These are phyloP conservation scores for Ceratobasidium sp. DNA, from an alignment of 1,284 basidiomycete genomes.

Conservation along the genomic window DNA sequence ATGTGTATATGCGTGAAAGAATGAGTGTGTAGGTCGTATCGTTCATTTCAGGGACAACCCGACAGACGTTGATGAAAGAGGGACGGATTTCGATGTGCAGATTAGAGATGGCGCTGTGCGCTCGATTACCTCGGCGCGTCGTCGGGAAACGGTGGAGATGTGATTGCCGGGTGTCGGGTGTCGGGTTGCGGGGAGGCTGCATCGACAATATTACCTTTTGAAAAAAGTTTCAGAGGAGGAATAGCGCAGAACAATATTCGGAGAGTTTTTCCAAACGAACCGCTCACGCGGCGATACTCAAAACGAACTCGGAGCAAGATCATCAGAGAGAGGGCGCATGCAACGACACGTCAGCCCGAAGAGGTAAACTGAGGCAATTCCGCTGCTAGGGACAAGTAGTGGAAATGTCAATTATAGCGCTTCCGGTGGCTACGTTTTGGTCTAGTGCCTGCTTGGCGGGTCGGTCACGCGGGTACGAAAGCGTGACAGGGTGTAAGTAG, in stretches of 20 bases:
- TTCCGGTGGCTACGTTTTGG: too few species aligned
- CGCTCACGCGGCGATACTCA: neutral
- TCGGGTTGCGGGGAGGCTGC: too few species aligned
- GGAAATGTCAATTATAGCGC: too few species aligned
- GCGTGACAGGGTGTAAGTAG: constrained; percentile 1
- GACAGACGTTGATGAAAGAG: neutral
- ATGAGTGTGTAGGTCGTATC: too few species aligned
- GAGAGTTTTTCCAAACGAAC: constrained; percentile 14
- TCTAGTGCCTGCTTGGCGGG: constrained; percentile 25
- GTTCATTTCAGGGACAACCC: neutral
- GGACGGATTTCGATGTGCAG: too few species aligned
- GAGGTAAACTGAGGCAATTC: constrained; percentile 37
- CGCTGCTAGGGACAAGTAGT: constrained; percentile 2
- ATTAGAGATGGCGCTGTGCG: too few species aligned
- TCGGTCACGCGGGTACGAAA: constrained; percentile 26
- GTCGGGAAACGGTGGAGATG: constrained; percentile 10
- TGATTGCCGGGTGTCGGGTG: constrained; percentile 21
- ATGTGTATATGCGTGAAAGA: neutral
- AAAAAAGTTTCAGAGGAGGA: too few species aligned
- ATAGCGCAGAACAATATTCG: constrained; percentile 8
- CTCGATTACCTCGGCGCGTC: constrained; percentile 28
- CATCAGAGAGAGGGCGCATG: too few species aligned
- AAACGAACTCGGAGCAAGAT: constrained; percentile 19
- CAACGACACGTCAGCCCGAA: constrained; percentile 6
- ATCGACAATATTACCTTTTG: too few species aligned